Base-by-base conservation (phyloP, 2,329 filamentous ascomycete genomes). In the Trichoderma sp. region DNA sequence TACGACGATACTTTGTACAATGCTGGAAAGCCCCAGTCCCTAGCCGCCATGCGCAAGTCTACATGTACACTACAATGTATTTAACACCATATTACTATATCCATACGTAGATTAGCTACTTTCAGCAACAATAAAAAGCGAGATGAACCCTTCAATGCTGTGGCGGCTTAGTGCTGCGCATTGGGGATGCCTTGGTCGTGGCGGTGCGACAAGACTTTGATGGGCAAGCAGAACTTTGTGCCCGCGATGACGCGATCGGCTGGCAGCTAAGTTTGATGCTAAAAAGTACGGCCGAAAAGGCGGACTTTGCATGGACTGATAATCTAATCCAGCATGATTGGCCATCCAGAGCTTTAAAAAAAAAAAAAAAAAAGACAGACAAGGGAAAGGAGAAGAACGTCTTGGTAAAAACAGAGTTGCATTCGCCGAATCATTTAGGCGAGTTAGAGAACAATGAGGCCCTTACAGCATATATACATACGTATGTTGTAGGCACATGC, bases 221-320 rank as follows among this genome's bases (percentile, higher is more conserved):
- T 37, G 24, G 49, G 46, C 46, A 63, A 54, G 46, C 46, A 63
- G 46, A 63, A 63, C 49, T 54, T 54, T 63, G 59, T 63, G 59
- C 59, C 43, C 21, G 59, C n/a, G 46, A 63, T 63, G 59, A 63
- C 59, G 59, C 59, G 59, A 63, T 63, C 46, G 30, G 59, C 46
- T 26, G 51, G 51, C 39, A 43, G 39, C 39, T 43, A 43, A 63
- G 32, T 30, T 54, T 54, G 32, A 52, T 37, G 51, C 28, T 37
- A 37, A 52, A 63, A 63, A 63, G 13, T 61, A 61, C 59, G 43
- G 59, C 59, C 59, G 59, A 63, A 52, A 58, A 54, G 59, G 26
- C 55, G 55, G 30, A 32, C 55, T 58, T 58, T n/a, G 30, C 26
- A 63, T 13, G 51, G 24, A 54, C 14, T 26, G 21, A 26, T 54